Evolutionary conservation across 768 basidiomycete species (phyloP), one percentile per base, ranked within the genome.

Genomic region (Mycena latifolia): DNA sequence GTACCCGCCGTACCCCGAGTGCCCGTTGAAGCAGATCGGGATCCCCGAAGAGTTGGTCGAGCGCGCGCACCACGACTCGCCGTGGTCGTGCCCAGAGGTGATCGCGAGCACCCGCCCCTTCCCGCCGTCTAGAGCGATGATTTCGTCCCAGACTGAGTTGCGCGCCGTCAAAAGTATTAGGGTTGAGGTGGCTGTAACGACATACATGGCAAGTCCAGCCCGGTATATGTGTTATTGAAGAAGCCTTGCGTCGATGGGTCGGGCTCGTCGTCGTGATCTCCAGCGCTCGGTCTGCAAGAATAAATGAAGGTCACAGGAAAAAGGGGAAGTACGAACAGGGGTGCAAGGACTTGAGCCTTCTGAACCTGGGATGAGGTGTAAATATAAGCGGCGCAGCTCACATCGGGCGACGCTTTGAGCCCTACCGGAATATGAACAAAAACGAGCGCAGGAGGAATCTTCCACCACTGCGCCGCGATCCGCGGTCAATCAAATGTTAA

Each of bases 61-160:
- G 43, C 69, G 65, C 20, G 69, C 69, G 55, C 69, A 70, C 69
- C 69, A 67, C 41, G 69, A 70, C 56, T 70, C 69, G 59, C 69
- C 69, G 63, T 70, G 69, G 55, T 70, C 69, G 60, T 70, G 69
- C 45, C 69, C 69, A 1, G 69, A 70, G 55, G 69, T 70, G 24
- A 70, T 56, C 10, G 66, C 69, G 27, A 70, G 69, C 2, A 70
- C 69, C 17, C 22, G 39, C 1, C 66, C 50, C 37, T 29, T 48
- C 5, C 60, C 66, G 51, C 58, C 54, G 66, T 70, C 55, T 22
- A 70, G 35, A 2, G 43, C 56, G 24, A 67, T 46, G 45, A 70
- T 66, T 17, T 66, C 66, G 37, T 67, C 31, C 66, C 65, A 70
- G 54, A 70, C 69, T 70, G 37, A 8, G 14, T 31, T 51, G 33